Conservation (phyloP, 2,329 filamentous ascomycete species). For the Thelonectria blattea region DNA sequence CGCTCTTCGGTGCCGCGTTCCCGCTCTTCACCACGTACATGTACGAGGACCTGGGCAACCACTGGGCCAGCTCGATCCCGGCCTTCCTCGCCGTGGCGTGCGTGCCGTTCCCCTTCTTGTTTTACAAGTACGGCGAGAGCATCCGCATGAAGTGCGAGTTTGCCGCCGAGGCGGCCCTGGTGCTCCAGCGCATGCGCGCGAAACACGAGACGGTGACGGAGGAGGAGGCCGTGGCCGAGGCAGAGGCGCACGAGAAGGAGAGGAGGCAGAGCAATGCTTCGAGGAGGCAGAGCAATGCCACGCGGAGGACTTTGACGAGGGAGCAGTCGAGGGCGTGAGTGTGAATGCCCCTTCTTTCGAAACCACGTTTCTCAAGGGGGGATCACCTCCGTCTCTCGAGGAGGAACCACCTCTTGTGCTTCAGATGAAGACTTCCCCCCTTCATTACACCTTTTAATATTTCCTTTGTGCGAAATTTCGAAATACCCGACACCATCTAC, state of each 20-base stretch:
- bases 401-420: no score
- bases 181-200: conserved; percentile 55
- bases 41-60: conserved; percentile 67
- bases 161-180: conserved; percentile 68
- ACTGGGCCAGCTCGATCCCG: conserved; percentile 77
- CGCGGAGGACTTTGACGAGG: conserved; percentile 28
- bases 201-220: conserved; percentile 40
- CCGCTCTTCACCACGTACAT: conserved; percentile 72
- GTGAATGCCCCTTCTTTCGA: no score
- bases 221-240: conserved; percentile 37
- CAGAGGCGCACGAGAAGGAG: conserved; percentile 35
- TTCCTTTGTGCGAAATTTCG: neutral
- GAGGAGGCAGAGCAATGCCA: conserved; percentile 22
- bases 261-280: conserved; percentile 32
- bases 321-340: conserved; percentile 18
- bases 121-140: conserved; percentile 70
- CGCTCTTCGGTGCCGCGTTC: conserved; percentile 74
- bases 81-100: conserved; percentile 76
- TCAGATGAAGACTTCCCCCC: neutral
- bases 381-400: no score
- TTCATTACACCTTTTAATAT: neutral
- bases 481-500: neutral
- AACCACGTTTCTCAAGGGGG: neutral
- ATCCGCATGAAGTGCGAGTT: conserved; percentile 75
- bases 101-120: conserved; percentile 76